Evolutionary conservation across 345 rosid genomes (phyloP), one percentile per base, ranked within the genome.

Genomic region (Hibiscus trionum): DNA sequence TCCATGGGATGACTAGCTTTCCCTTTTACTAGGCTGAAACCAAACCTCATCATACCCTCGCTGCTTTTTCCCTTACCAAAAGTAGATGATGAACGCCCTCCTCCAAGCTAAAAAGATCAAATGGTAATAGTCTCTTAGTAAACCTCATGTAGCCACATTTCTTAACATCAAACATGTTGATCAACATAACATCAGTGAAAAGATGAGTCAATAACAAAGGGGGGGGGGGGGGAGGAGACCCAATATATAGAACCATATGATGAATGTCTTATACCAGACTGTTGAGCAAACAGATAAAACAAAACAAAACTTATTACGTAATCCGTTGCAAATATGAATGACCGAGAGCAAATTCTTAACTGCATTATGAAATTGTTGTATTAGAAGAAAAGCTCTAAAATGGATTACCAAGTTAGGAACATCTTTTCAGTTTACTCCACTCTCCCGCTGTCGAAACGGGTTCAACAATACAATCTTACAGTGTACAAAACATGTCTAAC

Each of bases 1-100:
- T 89, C 95, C 95, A 89, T 87, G 24, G 95, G 87, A 77, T 83
- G 88, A n/a, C 80, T 80, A 27, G 90, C 85, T 76, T 81, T 85
- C 78, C 92, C 95, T 71, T 90, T 86, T 44, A 84, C 67, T 66
- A 90, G 79, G 78, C 86, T 81, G 77, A 82, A 90, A 17, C 92
- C 95, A 76, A 74, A 90, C 79, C 86, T 87, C 79, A 76, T 78
- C 70, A 74, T 66, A 66, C 87, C 87, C 68, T 74, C 82, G 24
- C 71, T 78, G 76, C 67, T 82, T 79, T 79, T 87, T 15, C 92
- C 90, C 76, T 82, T 90, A n/a, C 95, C 92, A 7, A 87, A 83
- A 65, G 75, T 73, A 44, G 56, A 50, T 6, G 89, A 87, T 49
- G 89, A 85, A 21, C 77, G 89, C 50, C 85, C 85, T 15, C 89